Base-by-base conservation (phyloP, 164 flowering plant species). In the Dillenia suffruticosa region DNA sequence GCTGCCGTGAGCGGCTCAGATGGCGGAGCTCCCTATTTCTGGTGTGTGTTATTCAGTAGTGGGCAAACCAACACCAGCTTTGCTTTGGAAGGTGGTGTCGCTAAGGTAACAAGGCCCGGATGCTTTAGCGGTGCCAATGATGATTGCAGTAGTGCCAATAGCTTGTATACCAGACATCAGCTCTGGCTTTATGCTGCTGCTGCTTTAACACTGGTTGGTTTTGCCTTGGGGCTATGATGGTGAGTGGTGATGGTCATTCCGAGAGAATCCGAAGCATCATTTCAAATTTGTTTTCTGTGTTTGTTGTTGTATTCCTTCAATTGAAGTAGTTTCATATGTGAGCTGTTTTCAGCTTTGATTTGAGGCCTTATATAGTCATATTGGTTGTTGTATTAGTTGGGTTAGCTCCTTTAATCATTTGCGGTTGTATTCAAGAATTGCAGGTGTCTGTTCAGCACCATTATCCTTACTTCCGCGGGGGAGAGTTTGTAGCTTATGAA, bases 61-160 rank as follows among this genome's bases (percentile, higher is more conserved):
- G 97, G 96, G 8, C 71, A 63, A 50, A 13, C 63, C n/a, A 87
- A 81, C 61, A 73, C 77, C 66, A 88, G 86, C 70, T 90, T 90
- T 62, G 79, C 71, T 24, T 63, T 78, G 12, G 86, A 81, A 14
- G 85, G 76, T 32, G 88, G 84, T 47, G 82, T 58, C 44, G 80
- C 81, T 2, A 90, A 82, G 77, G 46, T 69, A 24, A 72, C 82
- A 9, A 68, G 76, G 49, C 93, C 96, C 0, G 96, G 98, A 7
- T 93, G 96, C 74, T 90, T 81, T 59, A 90, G 98, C 68, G 98
- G 98, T 4, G 83, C 92, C 17, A 70, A 77, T 56, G 98, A 93
- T 53, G 82, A 67, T 3, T 90, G 96, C 78, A 87, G 79, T 45
- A 62, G 81, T 22, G 82, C 82, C n/a, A 9, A 49, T 48, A 51